These are phyloP conservation scores for Microthlaspi erraticum DNA, from an alignment of 345 rosid species.

Conservation along the genomic window DNA sequence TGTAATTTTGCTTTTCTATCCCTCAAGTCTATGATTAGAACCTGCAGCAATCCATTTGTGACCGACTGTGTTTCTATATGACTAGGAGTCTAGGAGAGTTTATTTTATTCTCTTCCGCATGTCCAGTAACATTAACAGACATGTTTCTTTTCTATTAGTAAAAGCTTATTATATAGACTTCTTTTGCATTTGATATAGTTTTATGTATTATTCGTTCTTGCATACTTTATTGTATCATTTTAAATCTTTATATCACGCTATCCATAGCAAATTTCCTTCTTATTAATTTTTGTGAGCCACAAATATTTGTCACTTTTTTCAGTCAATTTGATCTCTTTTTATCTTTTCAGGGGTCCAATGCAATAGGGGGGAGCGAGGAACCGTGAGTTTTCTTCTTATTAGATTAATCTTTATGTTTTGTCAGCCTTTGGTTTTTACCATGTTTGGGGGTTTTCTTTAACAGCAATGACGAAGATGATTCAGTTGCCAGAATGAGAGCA, in stretches of 20 bases:
- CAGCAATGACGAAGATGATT: conserved; percentile 73
- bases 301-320: conserved; percentile 24
- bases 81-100: conserved; percentile 16
- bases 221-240: not conserved
- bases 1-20: not conserved
- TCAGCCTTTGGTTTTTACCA: conserved; percentile 35
- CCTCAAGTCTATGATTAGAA: conserved; percentile 11
- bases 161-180: conserved; percentile 20
- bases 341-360: conserved; percentile 56
- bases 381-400: conserved; percentile 34
- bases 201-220: not conserved
- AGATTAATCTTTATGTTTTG: conserved; percentile 10
- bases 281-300: conserved; percentile 10
- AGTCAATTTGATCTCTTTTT: conserved; percentile 14
- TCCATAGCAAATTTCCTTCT: conserved; percentile 9
- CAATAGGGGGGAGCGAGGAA: conserved; percentile 57
- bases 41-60: conserved; percentile 11
- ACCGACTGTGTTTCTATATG: conserved; percentile 22
- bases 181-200: not conserved
- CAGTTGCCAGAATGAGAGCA: conserved; percentile 83
- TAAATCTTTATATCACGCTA: not conserved
- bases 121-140: too few relatives aligned
- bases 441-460: conserved; percentile 37
- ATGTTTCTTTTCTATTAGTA: conserved; percentile 10
- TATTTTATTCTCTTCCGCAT: too few relatives aligned